Percentiles rank a stretch among this genome's conserved stretches.
phyloP scores from a whole-genome alignment of 192 early-diverging fungal genomes.

The Neocallimastix lanati region DNA sequence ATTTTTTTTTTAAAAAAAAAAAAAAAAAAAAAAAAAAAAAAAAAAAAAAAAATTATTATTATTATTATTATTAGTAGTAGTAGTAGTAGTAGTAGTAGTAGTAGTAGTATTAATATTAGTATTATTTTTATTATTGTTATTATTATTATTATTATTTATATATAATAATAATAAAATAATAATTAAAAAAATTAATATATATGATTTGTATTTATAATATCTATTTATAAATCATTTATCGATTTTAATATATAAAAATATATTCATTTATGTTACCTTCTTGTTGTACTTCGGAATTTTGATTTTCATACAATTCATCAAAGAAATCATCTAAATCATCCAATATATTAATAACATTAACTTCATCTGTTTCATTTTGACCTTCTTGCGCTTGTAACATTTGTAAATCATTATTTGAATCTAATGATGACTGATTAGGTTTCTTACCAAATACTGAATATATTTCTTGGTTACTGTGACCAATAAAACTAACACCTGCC shows the following conservation, averaged over 20 bases:
- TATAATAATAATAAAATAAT: no score
- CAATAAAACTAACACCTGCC: constrained; percentile 19
- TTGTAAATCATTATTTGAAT: constrained; percentile 1
- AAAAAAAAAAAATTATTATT: no score
- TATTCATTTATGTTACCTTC: no score
- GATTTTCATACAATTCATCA: constrained; percentile 13
- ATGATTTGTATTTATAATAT: no score
- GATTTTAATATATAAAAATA: no score
- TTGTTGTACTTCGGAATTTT: background rate
- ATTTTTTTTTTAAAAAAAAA: background rate
- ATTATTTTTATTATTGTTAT: no score
- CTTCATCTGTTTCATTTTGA: background rate
- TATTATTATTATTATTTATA: no score
- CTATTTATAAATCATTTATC: no score
- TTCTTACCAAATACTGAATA: constrained; percentile 10
- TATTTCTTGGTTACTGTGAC: constrained; percentile 10
- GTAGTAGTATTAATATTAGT: no score
- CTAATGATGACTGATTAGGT: constrained; percentile 1
- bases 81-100: no score
- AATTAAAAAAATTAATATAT: no score
- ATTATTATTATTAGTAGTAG: background rate
- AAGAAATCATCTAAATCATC: constrained; percentile 24
- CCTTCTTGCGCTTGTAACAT: background rate
- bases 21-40: no score
- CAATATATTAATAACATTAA: constrained; percentile 16